Conservation (phyloP, 345 rosid genomes). For the Aquilaria yunnanensis region DNA sequence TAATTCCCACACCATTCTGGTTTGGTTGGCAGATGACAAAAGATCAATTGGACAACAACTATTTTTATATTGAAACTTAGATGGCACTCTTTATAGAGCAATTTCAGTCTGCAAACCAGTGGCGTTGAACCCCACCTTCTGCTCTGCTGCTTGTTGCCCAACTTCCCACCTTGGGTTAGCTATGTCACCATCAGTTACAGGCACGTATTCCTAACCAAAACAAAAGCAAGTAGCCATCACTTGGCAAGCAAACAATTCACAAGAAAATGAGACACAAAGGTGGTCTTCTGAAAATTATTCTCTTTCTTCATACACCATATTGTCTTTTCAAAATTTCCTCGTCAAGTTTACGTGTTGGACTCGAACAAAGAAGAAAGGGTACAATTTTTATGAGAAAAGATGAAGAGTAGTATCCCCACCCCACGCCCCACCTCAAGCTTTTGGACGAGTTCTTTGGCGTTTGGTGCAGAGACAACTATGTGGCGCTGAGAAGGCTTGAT, state of each 20-base stretch:
- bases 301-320: no score
- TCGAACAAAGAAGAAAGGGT: neutral
- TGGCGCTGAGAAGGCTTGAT: slow-evolving; percentile 47
- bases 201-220: slow-evolving; percentile 48
- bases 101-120: slow-evolving; percentile 42
- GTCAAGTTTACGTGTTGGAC: no score
- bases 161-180: slow-evolving; percentile 52
- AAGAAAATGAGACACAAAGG: neutral
- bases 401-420: neutral
- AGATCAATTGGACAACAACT: neutral
- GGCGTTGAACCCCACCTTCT: slow-evolving; percentile 34
- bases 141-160: slow-evolving; percentile 23
- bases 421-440: slow-evolving; percentile 45
- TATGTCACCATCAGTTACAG: slow-evolving; percentile 42
- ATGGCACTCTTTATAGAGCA: slow-evolving; percentile 28
- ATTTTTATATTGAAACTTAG: neutral
- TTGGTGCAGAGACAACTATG: slow-evolving; percentile 58
- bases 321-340: no score
- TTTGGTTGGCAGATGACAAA: neutral
- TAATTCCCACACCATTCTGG: neutral
- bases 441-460: slow-evolving; percentile 41
- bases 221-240: neutral
- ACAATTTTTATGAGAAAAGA: neutral
- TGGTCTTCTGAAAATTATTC: neutral
- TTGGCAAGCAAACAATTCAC: neutral